Evolutionary conservation across 805 yeast species (phyloP).

Genomic region (Ogataea dorogensis): DNA sequence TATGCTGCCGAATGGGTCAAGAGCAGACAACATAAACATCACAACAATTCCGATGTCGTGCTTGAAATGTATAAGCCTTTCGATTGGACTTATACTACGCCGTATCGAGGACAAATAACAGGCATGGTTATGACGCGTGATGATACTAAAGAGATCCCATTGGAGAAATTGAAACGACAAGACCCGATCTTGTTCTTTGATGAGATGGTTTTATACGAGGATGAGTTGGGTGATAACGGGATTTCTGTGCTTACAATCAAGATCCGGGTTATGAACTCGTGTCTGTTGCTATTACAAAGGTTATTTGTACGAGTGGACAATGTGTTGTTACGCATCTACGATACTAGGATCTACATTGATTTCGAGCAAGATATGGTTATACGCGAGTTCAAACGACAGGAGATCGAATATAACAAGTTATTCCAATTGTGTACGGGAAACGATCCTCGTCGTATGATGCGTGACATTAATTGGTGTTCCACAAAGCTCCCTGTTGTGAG

Average conservation of each 20-base stretch:
- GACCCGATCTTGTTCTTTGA: conserved; percentile 90
- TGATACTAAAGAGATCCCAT: conserved; percentile 51
- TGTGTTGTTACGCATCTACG: conserved; percentile 79
- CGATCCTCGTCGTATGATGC: conserved; percentile 65
- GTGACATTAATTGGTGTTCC: conserved; percentile 88
- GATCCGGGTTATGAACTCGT: conserved; percentile 83
- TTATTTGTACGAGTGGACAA: conserved; percentile 87
- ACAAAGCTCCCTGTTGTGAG: conserved; percentile 32
- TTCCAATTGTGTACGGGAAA: conserved; percentile 44
- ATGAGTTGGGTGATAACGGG: conserved; percentile 96
- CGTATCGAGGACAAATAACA: conserved; percentile 61
- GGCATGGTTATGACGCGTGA: conserved; percentile 24
- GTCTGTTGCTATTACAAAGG: conserved; percentile 70
- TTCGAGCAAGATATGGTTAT: conserved; percentile 61
- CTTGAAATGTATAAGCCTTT: conserved; percentile 73
- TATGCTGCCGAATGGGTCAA: conserved; percentile 83
- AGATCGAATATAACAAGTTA: conserved; percentile 50
- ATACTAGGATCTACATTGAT: conserved; percentile 81
- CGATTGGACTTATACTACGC: conserved; percentile 95
- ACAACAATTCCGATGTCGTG: conserved; percentile 36
- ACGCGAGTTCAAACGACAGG: conserved; percentile 75
- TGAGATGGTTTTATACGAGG: conserved; percentile 87
- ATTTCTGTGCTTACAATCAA: conserved; percentile 74
- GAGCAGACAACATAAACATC: conserved; percentile 36
- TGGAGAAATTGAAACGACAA: conserved; percentile 60